A percentile compares a stretch with the other conserved stretches of the same genome.
Conservation (phyloP, 768 basidiomycete genomes). For the Russula lepida region DNA sequence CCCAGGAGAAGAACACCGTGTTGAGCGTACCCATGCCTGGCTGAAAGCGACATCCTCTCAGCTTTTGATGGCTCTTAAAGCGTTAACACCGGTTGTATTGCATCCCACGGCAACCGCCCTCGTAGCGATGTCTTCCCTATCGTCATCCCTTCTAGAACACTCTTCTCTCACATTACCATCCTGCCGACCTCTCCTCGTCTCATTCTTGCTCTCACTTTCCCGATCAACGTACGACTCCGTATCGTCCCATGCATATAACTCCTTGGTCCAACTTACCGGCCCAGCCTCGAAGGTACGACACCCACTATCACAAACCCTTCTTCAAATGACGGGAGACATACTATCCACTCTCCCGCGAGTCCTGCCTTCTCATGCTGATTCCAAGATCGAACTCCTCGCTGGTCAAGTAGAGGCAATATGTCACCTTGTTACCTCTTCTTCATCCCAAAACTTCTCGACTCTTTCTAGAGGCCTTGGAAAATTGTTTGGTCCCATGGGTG, state of each 20-base stretch:
- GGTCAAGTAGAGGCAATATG: conserved; percentile 66
- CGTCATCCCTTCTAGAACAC: conserved; percentile 41
- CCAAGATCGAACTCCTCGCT: conserved; percentile 62
- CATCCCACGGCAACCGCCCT: conserved; percentile 68
- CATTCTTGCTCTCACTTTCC: conserved; percentile 68
- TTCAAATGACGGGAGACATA: conserved; percentile 55
- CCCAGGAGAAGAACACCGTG: not conserved
- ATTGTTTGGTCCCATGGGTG: conserved; percentile 72
- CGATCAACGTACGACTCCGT: conserved; percentile 49
- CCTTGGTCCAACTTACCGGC: conserved; percentile 40
- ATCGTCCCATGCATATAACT: conserved; percentile 37
- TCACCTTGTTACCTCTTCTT: conserved; percentile 31
- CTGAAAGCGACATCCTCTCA: conserved; percentile 75
- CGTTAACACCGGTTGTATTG: conserved; percentile 57
- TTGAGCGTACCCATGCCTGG: conserved; percentile 50
- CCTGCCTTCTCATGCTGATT: conserved; percentile 60
- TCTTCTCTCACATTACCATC: conserved; percentile 60
- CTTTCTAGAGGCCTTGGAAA: conserved; percentile 48
- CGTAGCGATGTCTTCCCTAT: conserved; percentile 46
- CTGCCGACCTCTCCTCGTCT: conserved; percentile 57
- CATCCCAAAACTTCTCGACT: conserved; percentile 28
- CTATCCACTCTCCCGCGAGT: conserved; percentile 65
- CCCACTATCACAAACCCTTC: conserved; percentile 45
- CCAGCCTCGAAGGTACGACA: conserved; percentile 35
- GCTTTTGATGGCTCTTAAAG: conserved; percentile 72